Base-by-base conservation (phyloP, 106 monocot species). In the Alisma plantagoaquatica region DNA sequence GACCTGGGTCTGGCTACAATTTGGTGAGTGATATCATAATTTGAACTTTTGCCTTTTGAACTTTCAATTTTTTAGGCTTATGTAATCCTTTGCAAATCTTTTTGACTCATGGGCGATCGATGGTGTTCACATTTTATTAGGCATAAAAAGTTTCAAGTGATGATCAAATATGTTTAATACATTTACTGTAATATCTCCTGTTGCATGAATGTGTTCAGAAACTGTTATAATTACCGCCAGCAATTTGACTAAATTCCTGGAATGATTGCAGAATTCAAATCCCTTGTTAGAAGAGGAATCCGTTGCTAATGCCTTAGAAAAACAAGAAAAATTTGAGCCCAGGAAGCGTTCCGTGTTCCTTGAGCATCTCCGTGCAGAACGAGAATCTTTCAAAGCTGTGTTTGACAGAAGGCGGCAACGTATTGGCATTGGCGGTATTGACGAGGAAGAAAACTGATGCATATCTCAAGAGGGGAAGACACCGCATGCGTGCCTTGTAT, bases 1-100 rank as follows among this genome's bases (percentile, higher is more conserved):
- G 94, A 30, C 77, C 93, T 29, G 93, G 93, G 27, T 60, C 75
- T 31, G 93, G 93, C 35, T 94, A 94, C 63, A 87, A 87, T 73
- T 70, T 87, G 83, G 93, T 84, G 17, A 64, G 92, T 58, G n/a
- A 12, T 49, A 20, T 52, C 3, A 60, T 18, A 18, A n/a, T 8
- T 24, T 18, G 1, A 25, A 33, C 2, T 16, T 24, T 26, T 19
- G 20, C 43, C 31, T 20, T 18, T 60, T 22, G 12, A 14, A 51
- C 5, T 15, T 23, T 51, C 25, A 23, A 27, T 25, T 51, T n/a
- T 25, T 10, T 5, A 46, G 41, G 3, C 3, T 35, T 59, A 18
- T 23, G 33, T 16, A 16, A 5, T 23, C 7, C 17, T 16, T 24
- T 43, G 16, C 11, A 17, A 16, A 3, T 42, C 22, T 7, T 23